Evolutionary conservation across 2,329 filamentous ascomycete genomes (phyloP).

Genomic region (Cercospora sp.): DNA sequence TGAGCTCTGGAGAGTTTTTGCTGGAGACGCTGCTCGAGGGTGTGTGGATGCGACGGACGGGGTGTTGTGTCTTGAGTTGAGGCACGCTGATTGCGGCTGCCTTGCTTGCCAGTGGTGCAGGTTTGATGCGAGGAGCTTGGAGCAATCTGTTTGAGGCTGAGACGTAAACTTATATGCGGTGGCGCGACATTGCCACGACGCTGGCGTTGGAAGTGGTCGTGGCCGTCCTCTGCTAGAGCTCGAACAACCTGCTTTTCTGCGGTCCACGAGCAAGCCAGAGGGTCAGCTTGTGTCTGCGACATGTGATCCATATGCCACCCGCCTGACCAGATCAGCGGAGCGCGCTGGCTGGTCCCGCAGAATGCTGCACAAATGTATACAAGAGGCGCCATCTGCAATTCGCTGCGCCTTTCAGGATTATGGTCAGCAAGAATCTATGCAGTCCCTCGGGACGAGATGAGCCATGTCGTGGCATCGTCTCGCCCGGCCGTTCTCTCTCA

Average conservation of each 20-base stretch:
- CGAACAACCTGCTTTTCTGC: constrained; percentile 4
- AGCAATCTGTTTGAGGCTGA: constrained; percentile 7
- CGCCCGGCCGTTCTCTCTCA: background rate
- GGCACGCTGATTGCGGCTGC: constrained; percentile 6
- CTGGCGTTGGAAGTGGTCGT: background rate
- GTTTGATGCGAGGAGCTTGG: constrained; percentile 12
- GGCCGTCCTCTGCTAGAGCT: background rate
- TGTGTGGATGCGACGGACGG: background rate
- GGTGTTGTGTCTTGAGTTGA: constrained; percentile 3
- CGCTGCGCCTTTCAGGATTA: background rate
- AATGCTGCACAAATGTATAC: constrained; percentile 2
- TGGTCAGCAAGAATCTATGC: background rate
- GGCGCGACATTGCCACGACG: background rate
- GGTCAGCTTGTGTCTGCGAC: constrained; percentile 7
- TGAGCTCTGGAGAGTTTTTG: background rate
- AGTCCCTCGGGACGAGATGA: background rate
- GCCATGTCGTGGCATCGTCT: background rate
- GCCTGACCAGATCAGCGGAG: constrained; percentile 12
- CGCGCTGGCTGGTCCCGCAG: background rate
- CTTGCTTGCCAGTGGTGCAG: constrained; percentile 11
- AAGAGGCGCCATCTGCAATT: background rate
- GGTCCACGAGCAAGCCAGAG: constrained; percentile 11
- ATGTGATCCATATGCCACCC: constrained; percentile 9
- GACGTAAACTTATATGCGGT: constrained; percentile 1
- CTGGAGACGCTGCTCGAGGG: background rate